These are phyloP conservation scores for Chaetomiaceae sp. DNA, from an alignment of 2,329 filamentous ascomycete species.

Conservation along the genomic window DNA sequence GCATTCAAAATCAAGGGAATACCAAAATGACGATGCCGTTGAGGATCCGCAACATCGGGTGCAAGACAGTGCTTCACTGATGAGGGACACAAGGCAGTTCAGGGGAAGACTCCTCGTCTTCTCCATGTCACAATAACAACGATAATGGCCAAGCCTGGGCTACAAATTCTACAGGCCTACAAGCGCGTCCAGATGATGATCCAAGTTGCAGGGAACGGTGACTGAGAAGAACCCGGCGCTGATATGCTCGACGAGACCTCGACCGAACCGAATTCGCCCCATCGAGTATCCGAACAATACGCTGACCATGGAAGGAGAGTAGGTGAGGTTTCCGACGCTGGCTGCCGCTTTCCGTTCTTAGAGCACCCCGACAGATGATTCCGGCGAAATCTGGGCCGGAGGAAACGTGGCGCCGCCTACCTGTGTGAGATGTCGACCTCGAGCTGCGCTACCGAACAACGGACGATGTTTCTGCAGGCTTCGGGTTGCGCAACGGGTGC, in stretches of 20 bases:
- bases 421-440: not conserved
- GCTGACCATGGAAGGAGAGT: not conserved
- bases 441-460: not conserved
- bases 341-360: not conserved
- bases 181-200: conserved; percentile 3
- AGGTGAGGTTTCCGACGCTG: not conserved
- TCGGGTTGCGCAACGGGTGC: not conserved
- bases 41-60: conserved; percentile 26
- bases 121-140: conserved; percentile 23
- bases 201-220: conserved; percentile 1
- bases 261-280: too few relatives aligned
- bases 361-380: not conserved
- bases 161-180: conserved; percentile 21
- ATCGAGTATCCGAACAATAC: too few relatives aligned
- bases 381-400: not conserved
- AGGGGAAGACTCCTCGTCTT: conserved; percentile 7
- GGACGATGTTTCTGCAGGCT: not conserved
- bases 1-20: conserved; percentile 51
- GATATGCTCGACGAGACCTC: not conserved
- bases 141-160: conserved; percentile 23
- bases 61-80: conserved; percentile 22
- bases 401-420: not conserved
- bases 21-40: conserved; percentile 30
- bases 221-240: not conserved
- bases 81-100: conserved; percentile 18